phyloP scores from a whole-genome alignment of 805 yeast species.

The Lipomyces starkeyi region DNA sequence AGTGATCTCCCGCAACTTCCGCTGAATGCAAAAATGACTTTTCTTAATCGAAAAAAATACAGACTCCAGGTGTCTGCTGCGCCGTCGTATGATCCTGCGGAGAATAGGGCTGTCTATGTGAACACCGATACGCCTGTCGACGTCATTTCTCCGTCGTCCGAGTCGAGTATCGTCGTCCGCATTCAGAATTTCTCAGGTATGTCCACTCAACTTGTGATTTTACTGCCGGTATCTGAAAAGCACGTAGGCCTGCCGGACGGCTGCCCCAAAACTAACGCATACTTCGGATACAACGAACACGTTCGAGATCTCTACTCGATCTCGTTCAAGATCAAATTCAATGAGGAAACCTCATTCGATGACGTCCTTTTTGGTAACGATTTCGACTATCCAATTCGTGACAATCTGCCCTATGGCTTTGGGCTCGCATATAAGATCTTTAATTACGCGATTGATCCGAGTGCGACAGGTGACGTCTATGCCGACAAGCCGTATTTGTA shows the following conservation, averaged over 20 bases:
- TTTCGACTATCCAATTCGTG: conserved; percentile 62
- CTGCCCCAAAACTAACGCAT: conserved; percentile 36
- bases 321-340: conserved; percentile 53
- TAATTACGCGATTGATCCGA: conserved; percentile 65
- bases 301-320: conserved; percentile 46
- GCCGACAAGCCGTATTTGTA: conserved; percentile 66
- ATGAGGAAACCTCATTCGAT: conserved; percentile 41
- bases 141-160: conserved; percentile 12
- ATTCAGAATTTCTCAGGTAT: conserved; percentile 28
- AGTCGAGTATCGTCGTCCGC: conserved; percentile 20
- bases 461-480: conserved; percentile 66
- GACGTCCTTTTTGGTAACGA: conserved; percentile 73
- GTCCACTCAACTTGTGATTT: neutral
- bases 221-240: neutral
- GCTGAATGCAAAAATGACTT: neutral
- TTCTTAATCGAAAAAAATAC: neutral
- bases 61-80: conserved; percentile 26
- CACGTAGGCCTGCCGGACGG: conserved; percentile 27
- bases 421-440: conserved; percentile 63
- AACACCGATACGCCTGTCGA: conserved; percentile 25
- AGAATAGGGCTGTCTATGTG: conserved; percentile 18
- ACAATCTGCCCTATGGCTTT: conserved; percentile 62
- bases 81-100: conserved; percentile 13
- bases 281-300: conserved; percentile 43
- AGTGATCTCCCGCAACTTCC: neutral